phyloP scores from a whole-genome alignment of 1,284 basidiomycete genomes.

The Rhizoctonia solani region DNA sequence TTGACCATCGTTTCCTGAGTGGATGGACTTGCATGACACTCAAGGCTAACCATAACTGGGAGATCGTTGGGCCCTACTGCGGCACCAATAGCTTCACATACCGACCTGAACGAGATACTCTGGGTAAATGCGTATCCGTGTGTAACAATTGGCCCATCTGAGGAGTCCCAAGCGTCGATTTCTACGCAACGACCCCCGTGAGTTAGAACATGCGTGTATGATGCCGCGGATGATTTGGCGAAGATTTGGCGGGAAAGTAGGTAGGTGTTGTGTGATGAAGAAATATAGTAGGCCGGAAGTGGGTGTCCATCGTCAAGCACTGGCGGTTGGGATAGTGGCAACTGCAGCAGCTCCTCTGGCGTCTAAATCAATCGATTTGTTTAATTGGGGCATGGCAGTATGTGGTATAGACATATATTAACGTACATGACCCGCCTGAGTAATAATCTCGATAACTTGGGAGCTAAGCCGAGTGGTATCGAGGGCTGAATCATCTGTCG shows the following conservation, averaged over 20 bases:
- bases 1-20: slow-evolving; percentile 43
- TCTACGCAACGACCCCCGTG: slow-evolving; percentile 45
- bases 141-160: slow-evolving; percentile 42
- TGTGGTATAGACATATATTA: neutral
- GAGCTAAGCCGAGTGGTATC: slow-evolving; percentile 14
- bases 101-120: slow-evolving; percentile 34
- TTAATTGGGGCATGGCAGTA: neutral
- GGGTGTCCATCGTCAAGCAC: slow-evolving; percentile 29
- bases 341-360: neutral
- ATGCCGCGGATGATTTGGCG: slow-evolving; percentile 42
- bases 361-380: slow-evolving; percentile 6
- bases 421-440: slow-evolving; percentile 20
- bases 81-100: slow-evolving; percentile 36
- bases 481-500: slow-evolving; percentile 25
- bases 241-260: slow-evolving; percentile 44
- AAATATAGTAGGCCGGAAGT: slow-evolving; percentile 34
- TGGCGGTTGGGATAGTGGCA: slow-evolving; percentile 8
- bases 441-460: slow-evolving; percentile 15
- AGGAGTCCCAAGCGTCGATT: slow-evolving; percentile 46
- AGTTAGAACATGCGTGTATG: slow-evolving; percentile 43
- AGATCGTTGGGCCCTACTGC: slow-evolving; percentile 30
- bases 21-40: slow-evolving; percentile 43
- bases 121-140: slow-evolving; percentile 39
- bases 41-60: slow-evolving; percentile 45
- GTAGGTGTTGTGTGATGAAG: slow-evolving; percentile 44